Percentiles rank a stretch among this genome's conserved stretches.
Conservation (phyloP, 176 grass and related monocot genomes). For the Phoenix dactylifera region DNA sequence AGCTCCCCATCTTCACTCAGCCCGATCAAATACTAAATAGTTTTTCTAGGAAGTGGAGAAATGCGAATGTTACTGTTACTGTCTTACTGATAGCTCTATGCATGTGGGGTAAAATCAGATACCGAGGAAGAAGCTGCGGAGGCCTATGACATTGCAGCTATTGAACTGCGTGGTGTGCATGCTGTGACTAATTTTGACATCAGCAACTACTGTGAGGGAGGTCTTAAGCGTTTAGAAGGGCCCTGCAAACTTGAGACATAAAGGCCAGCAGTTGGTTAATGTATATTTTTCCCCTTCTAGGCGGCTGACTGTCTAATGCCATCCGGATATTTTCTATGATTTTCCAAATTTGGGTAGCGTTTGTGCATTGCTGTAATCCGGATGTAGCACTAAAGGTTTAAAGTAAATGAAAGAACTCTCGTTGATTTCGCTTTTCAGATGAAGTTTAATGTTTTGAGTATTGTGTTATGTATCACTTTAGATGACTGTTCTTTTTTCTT, state of each 20-base stretch:
- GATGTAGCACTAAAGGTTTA: too few relatives aligned
- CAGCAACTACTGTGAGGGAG: conserved; percentile 54
- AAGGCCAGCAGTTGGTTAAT: background rate
- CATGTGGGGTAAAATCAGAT: conserved; percentile 28
- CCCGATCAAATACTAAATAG: background rate
- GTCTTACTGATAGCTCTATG: background rate
- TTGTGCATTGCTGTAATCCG: too few relatives aligned
- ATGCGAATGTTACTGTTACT: background rate
- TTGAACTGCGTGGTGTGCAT: conserved; percentile 81
- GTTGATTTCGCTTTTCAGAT: too few relatives aligned
- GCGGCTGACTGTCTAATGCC: too few relatives aligned
- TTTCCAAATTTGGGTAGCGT: too few relatives aligned
- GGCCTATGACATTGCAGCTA: conserved; percentile 88
- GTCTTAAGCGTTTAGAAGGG: conserved; percentile 37
- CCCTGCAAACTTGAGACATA: conserved; percentile 43
- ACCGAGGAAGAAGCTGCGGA: conserved; percentile 96
- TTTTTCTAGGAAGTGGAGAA: too few relatives aligned
- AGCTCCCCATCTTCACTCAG: background rate
- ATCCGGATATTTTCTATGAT: too few relatives aligned
- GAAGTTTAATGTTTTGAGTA: too few relatives aligned
- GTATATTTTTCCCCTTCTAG: too few relatives aligned
- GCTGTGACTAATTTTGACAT: conserved; percentile 96
- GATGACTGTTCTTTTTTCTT: too few relatives aligned
- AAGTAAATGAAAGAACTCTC: too few relatives aligned
- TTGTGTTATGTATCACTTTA: too few relatives aligned